Base-by-base conservation (phyloP, 345 rosid species). In the Rubroshorea leprosula region DNA sequence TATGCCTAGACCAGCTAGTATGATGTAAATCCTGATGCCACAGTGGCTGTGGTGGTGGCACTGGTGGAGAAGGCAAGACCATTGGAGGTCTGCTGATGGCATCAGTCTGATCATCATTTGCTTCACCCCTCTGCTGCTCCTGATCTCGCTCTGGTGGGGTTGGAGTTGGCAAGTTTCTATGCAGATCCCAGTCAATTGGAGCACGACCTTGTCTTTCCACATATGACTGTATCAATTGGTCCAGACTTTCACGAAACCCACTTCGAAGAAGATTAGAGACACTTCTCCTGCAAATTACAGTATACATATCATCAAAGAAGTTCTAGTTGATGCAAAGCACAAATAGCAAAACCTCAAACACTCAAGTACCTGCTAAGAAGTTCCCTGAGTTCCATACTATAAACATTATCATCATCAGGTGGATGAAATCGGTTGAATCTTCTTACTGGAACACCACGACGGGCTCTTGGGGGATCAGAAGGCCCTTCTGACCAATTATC, bases 191-290 rank as follows among this genome's bases (percentile, higher is more conserved):
- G 61, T 94, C 96, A 60, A 80, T 73, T 41, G 87, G 91, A 78
- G 94, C 60, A 61, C 76, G 95, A 20, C 86, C 89, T 77, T 81
- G 95, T 76, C 99, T 87, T 68, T 90, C 89, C 57, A 84, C 96
- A 67, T 94, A 90, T 45, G 97, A 87, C 66, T 90, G 96, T 72
- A 94, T 94, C 62, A 90, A 68, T 22, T 90, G 99, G 68, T 94
- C 99, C 70, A 94, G 75, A 65, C 96, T 94, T 83, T 94, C 99
- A 49, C 99, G 96, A 81, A 94, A 94, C 35, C 96, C 97, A 69
- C 99, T 94, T 44, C 89, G 85, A 73, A 94, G 89, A 66, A 94
- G 93, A 76, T 87, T 94, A 51, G 99, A 94, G 64, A 94, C 99
- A 47, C 95, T 94, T 74, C 97, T 84, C 87, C 99, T 90, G 69